A percentile compares a stretch with the other conserved stretches of the same genome.
Evolutionary conservation across 768 basidiomycete genomes (phyloP).

Genomic region (Russula ochroleuca): DNA sequence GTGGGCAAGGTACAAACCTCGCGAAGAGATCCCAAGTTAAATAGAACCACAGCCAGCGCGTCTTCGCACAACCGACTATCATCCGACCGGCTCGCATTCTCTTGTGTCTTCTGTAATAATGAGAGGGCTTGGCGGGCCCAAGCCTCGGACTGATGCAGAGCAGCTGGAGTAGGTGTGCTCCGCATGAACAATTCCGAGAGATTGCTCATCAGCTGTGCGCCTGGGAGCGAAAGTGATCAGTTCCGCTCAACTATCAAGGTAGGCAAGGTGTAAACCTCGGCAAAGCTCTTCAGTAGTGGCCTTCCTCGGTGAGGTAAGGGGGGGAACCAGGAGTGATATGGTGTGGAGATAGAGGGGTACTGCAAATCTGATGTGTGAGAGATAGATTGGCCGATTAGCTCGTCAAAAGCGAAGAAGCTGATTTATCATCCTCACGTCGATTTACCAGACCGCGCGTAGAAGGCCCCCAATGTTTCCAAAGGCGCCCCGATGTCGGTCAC

Average conservation of each 20-base stretch:
- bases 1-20: conserved; percentile 19
- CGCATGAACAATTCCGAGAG: conserved; percentile 43
- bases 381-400: conserved; percentile 11
- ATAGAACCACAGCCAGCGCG: conserved; percentile 24
- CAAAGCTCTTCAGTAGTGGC: conserved; percentile 49
- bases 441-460: conserved; percentile 54
- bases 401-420: conserved; percentile 16
- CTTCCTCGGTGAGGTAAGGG: conserved; percentile 29
- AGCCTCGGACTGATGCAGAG: conserved; percentile 47
- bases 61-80: conserved; percentile 21
- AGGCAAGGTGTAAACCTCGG: conserved; percentile 43
- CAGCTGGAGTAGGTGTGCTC: conserved; percentile 36
- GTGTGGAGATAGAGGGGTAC: conserved; percentile 64
- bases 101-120: conserved; percentile 33
- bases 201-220: conserved; percentile 48
- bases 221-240: conserved; percentile 28
- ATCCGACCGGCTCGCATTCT: conserved; percentile 9
- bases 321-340: conserved; percentile 54
- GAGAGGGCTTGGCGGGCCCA: conserved; percentile 55
- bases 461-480: conserved; percentile 59
- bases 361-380: conserved; percentile 45
- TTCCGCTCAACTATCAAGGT: neutral
- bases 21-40: conserved; percentile 26
- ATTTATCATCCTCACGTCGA: conserved; percentile 45
- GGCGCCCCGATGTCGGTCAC: conserved; percentile 61